Evolutionary conservation across 768 basidiomycete genomes (phyloP).

Genomic region (Neoboletus magnificus): DNA sequence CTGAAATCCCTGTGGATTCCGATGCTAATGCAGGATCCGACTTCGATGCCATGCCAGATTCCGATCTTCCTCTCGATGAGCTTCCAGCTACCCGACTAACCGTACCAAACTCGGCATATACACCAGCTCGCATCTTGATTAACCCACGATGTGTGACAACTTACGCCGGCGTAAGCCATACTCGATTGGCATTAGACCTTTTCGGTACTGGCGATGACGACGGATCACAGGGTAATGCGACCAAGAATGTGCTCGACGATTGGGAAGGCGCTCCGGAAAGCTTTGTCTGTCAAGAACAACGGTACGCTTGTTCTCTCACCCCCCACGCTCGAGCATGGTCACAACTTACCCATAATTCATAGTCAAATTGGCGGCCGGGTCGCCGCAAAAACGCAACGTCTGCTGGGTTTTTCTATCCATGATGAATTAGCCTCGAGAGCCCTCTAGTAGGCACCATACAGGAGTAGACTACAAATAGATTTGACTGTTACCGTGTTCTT

Average conservation of each 20-base stretch:
- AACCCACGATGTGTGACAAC: conserved; percentile 98
- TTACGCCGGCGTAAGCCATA: conserved; percentile 96
- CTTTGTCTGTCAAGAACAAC: conserved; percentile 97
- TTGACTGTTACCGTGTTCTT: conserved; percentile 4
- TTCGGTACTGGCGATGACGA: conserved; percentile 80
- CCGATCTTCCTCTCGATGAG: conserved; percentile 38
- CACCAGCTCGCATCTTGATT: conserved; percentile 87
- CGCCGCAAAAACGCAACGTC: conserved; percentile 83
- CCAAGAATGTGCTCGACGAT: conserved; percentile 84
- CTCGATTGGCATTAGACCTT: conserved; percentile 90
- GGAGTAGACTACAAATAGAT: conserved; percentile 5
- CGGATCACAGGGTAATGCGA: conserved; percentile 39
- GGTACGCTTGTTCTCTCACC: conserved; percentile 39
- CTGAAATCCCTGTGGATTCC: conserved; percentile 42
- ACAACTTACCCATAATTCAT: neutral
- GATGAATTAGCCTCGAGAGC: conserved; percentile 50
- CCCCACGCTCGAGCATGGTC: neutral
- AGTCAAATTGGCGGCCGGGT: conserved; percentile 88
- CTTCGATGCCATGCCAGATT: conserved; percentile 80
- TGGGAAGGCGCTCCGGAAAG: conserved; percentile 97
- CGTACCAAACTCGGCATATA: conserved; percentile 86
- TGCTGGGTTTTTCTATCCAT: conserved; percentile 81
- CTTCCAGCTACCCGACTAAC: conserved; percentile 41
- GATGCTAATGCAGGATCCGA: conserved; percentile 86
- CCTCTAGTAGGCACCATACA: neutral